These are phyloP conservation scores for Bryum argenteum DNA, from an alignment of 225 moss, liverwort and hornwort genomes.

Conservation along the genomic window DNA sequence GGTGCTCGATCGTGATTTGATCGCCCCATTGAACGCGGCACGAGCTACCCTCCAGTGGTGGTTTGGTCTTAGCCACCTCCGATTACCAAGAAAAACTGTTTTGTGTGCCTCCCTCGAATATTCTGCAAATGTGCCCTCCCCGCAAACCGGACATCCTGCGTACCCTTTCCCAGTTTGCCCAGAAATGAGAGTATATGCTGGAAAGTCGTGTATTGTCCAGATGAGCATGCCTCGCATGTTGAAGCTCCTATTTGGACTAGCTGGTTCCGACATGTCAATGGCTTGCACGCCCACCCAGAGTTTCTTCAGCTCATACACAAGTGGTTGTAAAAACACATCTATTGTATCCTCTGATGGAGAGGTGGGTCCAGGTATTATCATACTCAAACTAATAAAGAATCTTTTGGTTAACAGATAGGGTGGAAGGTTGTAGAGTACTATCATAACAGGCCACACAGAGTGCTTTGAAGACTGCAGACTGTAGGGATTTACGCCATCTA, in stretches of 20 bases:
- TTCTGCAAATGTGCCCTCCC: neutral
- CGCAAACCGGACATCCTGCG: too few relatives aligned
- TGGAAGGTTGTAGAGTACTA: neutral
- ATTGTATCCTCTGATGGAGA: neutral
- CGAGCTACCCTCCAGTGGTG: neutral
- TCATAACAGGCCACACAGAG: too few relatives aligned
- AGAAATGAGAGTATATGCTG: neutral
- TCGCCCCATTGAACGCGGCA: too few relatives aligned
- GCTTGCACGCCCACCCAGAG: neutral
- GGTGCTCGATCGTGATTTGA: too few relatives aligned
- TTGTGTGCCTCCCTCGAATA: neutral
- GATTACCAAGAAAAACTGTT: neutral
- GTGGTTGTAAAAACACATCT: neutral
- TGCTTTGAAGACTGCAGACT: too few relatives aligned
- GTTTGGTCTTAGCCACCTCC: neutral
- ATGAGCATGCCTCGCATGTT: neutral
- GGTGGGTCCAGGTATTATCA: neutral
- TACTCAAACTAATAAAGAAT: neutral
- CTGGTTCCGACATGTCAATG: neutral
- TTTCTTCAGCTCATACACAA: neutral
- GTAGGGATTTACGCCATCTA: too few relatives aligned
- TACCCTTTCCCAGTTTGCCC: neutral
- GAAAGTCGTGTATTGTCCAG: neutral
- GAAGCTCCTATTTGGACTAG: neutral
- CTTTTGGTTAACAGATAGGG: neutral